Evolutionary conservation across 352 stramenopile species (phyloP), one percentile per base, ranked within the genome.

Genomic region (Phytophthora quininea): DNA sequence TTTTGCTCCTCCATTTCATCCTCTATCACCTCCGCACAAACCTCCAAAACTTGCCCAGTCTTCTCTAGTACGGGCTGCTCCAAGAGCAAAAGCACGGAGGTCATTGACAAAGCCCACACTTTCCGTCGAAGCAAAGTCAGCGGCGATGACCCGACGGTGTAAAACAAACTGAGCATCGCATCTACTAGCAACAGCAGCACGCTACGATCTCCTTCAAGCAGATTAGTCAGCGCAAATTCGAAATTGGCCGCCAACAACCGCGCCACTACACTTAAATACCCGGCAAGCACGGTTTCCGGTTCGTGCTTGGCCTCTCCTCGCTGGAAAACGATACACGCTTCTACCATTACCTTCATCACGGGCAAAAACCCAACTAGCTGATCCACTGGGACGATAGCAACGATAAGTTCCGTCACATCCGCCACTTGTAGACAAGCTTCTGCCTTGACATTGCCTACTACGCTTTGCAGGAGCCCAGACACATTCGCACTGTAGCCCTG

Each of bases 81-180:
- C 35, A 77, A 52, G 31, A 87, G 37, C 35, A 78, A 68, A 4
- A 92, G 61, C 2, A 78, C 64, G 1, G 74, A 69, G 38, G 76
- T 84, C 15, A 95, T 62, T 10, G 71, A 75, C n/a, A 91, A 11
- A 1, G 80, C 71, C 88, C 88, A 96, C 35, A 91, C 61, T 58
- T 93, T 94, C 38, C 83, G 76, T 43, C 77, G 67, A 51, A 76
- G 56, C n/a, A 87, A 32, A 0, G 77, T 78, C 64, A 95, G 65
- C 14, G 83, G 87, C 47, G 82, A 82, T 4, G 79, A 80, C 0
- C 80, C 80, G 3, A 93, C 73, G 15, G 71, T 86, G 59, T 92
- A 94, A 56, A 91, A 95, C 61, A 93, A 77, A 47, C 69, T 63
- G 10, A 96, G 69, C 79, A 93, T 84, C 14, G 79, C 53, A 47